These are phyloP conservation scores for Emergomyces africanus DNA, from an alignment of 2,329 filamentous ascomycete genomes.

Conservation along the genomic window DNA sequence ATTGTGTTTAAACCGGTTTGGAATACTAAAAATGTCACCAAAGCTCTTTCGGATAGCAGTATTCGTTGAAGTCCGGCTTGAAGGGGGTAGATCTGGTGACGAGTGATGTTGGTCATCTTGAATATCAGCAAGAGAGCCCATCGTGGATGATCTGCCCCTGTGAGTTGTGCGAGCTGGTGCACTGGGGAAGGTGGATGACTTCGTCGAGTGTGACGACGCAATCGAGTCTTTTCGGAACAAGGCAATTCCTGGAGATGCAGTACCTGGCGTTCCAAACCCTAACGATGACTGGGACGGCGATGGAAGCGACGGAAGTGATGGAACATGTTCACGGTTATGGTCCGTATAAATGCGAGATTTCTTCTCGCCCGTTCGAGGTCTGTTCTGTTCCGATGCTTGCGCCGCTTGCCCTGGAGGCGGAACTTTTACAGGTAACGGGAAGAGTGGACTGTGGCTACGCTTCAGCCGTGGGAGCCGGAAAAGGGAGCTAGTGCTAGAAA, in stretches of 20 bases:
- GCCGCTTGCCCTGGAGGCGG: constrained; percentile 30
- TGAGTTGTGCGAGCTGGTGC: constrained; percentile 43
- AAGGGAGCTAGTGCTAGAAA: constrained; percentile 56
- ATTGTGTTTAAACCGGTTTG: constrained; percentile 64
- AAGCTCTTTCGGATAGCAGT: constrained; percentile 83
- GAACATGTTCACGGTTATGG: constrained; percentile 18
- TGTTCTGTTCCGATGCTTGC: constrained; percentile 11
- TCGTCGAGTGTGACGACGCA: constrained; percentile 52
- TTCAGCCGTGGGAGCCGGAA: constrained; percentile 69
- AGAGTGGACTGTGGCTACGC: constrained; percentile 64
- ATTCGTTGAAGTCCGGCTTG: constrained; percentile 63
- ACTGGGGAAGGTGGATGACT: constrained; percentile 44
- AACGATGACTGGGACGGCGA: constrained; percentile 42
- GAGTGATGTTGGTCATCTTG: constrained; percentile 59
- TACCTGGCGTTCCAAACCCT: constrained; percentile 36
- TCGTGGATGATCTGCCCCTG: constrained; percentile 74
- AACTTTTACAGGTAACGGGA: constrained; percentile 74
- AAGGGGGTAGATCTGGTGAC: constrained; percentile 46
- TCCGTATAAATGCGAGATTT: constrained; percentile 17
- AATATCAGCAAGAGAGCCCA: constrained; percentile 65
- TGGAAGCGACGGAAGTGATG: constrained; percentile 26
- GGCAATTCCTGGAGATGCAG: constrained; percentile 30
- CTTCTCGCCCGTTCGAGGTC: not conserved
- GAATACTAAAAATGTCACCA: constrained; percentile 70
- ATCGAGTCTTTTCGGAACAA: constrained; percentile 49